phyloP scores from a whole-genome alignment of 1,284 basidiomycete species.

The Wallemia hederae region DNA sequence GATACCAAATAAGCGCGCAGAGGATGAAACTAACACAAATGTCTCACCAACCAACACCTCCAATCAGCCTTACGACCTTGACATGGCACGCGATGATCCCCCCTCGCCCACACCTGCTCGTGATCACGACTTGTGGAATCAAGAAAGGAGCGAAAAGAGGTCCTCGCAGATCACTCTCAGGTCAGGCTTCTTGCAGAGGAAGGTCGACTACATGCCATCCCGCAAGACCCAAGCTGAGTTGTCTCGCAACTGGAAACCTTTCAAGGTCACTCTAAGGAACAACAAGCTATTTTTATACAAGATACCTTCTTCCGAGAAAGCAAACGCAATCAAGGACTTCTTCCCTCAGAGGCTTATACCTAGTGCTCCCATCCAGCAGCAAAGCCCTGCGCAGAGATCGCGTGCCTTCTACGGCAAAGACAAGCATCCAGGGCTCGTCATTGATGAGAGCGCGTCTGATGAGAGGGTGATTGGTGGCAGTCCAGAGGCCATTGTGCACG shows the following conservation, averaged over 20 bases:
- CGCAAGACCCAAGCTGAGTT: conserved; percentile 16
- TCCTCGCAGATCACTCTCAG: conserved; percentile 45
- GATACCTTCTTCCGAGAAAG: conserved; percentile 31
- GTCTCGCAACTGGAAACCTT: conserved; percentile 47
- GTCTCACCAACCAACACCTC: background rate
- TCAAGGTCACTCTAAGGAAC: conserved; percentile 46
- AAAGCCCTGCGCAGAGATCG: conserved; percentile 16
- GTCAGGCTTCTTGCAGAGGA: conserved; percentile 39
- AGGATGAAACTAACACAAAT: background rate
- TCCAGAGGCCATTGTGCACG: conserved; percentile 44
- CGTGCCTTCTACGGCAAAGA: conserved; percentile 45
- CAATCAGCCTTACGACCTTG: background rate
- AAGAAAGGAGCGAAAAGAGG: conserved; percentile 18
- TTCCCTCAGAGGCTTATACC: conserved; percentile 32
- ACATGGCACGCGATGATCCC: background rate
- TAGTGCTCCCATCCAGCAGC: conserved; percentile 22
- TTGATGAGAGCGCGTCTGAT: conserved; percentile 20
- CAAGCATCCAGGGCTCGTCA: conserved; percentile 36
- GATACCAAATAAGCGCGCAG: background rate
- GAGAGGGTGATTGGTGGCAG: conserved; percentile 20
- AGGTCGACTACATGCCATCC: conserved; percentile 23
- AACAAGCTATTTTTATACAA: conserved; percentile 56
- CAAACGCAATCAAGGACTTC: conserved; percentile 31
- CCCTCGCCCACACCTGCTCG: background rate
- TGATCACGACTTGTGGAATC: background rate